These are phyloP conservation scores for Przewalskia tangutica DNA, from an alignment of 257 asterid species.

Conservation along the genomic window DNA sequence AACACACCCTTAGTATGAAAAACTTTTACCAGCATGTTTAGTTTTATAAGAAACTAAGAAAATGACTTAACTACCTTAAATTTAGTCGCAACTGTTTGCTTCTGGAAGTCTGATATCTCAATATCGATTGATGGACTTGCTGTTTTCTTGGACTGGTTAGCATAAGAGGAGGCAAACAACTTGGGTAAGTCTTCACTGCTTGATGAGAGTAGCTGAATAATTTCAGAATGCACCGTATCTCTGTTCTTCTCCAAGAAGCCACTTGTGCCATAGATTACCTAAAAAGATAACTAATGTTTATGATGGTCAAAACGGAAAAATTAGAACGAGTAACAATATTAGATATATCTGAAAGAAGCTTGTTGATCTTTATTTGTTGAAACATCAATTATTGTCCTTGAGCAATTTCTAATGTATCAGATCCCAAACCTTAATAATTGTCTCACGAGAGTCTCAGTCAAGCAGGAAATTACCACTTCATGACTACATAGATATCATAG, in stretches of 20 bases:
- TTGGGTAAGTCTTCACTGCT: constrained; percentile 46
- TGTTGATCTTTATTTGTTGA: background rate
- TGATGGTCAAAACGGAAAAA: background rate
- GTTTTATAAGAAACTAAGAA: constrained; percentile 1
- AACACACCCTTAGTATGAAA: background rate
- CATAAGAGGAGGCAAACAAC: constrained; percentile 39
- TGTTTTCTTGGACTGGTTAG: constrained; percentile 23
- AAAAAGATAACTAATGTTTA: background rate
- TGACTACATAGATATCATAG: background rate
- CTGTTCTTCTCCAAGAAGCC: constrained; percentile 83
- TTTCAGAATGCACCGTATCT: constrained; percentile 52
- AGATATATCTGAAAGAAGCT: background rate
- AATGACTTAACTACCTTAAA: constrained; percentile 49
- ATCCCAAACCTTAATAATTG: background rate
- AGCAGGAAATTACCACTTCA: background rate
- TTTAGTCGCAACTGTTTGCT: constrained; percentile 61
- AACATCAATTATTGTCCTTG: background rate
- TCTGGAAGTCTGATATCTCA: constrained; percentile 34
- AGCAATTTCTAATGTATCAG: background rate
- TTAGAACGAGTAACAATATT: background rate
- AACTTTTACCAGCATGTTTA: background rate
- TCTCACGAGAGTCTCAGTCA: background rate
- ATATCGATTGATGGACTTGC: constrained; percentile 22
- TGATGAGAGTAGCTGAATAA: constrained; percentile 52
- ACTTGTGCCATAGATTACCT: constrained; percentile 67